Conservation (phyloP, 768 basidiomycete species). For the Hypholoma sublateritium region DNA sequence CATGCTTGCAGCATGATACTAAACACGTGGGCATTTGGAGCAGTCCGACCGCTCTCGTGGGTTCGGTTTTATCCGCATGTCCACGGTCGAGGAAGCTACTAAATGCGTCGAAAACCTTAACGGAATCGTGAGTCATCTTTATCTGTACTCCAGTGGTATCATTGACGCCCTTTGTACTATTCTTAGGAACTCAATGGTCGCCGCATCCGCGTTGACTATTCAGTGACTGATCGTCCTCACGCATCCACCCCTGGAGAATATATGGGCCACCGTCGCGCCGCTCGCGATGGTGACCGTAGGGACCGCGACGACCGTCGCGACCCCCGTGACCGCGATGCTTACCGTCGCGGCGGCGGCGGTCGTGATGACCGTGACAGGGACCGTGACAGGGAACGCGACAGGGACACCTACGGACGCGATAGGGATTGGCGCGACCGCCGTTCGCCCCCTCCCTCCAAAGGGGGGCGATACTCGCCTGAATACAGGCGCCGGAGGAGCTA, state of each 20-base stretch:
- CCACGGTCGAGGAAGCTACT: conserved; percentile 81
- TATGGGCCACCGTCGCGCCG: conserved; percentile 83
- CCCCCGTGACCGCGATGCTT: conserved; percentile 36
- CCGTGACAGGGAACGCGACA: conserved; percentile 52
- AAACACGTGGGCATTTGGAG: conserved; percentile 11
- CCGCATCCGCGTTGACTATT: conserved; percentile 95
- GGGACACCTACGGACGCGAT: conserved; percentile 71
- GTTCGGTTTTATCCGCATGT: conserved; percentile 98
- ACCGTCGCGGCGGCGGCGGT: conserved; percentile 35
- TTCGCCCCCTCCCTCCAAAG: conserved; percentile 62
- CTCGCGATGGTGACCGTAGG: conserved; percentile 33
- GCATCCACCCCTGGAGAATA: conserved; percentile 97
- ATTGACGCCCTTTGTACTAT: conserved; percentile 3
- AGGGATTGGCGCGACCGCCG: conserved; percentile 82
- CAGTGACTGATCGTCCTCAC: conserved; percentile 91
- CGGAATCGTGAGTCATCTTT: conserved; percentile 66
- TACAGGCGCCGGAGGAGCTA: conserved; percentile 75
- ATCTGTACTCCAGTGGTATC: background rate
- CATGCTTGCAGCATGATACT: conserved; percentile 4
- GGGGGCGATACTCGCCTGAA: conserved; percentile 75
- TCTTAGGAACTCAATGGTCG: conserved; percentile 89
- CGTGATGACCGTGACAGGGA: conserved; percentile 53
- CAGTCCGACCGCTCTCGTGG: conserved; percentile 96
- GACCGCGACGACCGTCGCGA: conserved; percentile 34
- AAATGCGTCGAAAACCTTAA: conserved; percentile 90